These are phyloP conservation scores for Amphicarpaea edgeworthii DNA, from an alignment of 306 rosid species.

Conservation along the genomic window DNA sequence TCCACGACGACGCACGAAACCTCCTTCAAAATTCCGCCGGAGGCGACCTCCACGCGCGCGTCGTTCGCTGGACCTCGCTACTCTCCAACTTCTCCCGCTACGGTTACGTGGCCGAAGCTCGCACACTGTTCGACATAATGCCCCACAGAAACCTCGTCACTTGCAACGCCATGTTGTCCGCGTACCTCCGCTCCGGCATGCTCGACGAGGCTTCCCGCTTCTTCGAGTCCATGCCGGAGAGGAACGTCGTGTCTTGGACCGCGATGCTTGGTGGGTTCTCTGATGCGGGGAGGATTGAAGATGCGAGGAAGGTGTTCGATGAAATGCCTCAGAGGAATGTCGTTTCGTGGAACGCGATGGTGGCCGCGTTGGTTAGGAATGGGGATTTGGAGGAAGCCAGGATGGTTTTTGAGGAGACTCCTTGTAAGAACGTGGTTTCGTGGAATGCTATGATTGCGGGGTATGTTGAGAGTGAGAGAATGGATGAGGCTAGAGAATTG, in stretches of 20 bases:
- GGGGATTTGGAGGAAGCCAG: slow-evolving; percentile 71
- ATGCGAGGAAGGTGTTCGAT: slow-evolving; percentile 64
- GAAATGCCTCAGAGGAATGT: slow-evolving; percentile 78
- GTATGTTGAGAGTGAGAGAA: slow-evolving; percentile 57
- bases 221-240: slow-evolving; percentile 64
- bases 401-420: slow-evolving; percentile 54
- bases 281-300: slow-evolving; percentile 56
- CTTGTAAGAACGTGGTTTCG: slow-evolving; percentile 59
- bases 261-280: slow-evolving; percentile 64
- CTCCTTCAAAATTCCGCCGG: slow-evolving; percentile 50
- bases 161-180: slow-evolving; percentile 69
- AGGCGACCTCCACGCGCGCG: slow-evolving; percentile 46
- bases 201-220: slow-evolving; percentile 55
- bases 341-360: slow-evolving; percentile 75
- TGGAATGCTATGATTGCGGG: slow-evolving; percentile 77
- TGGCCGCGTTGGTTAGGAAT: slow-evolving; percentile 61
- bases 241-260: slow-evolving; percentile 86
- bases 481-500: slow-evolving; percentile 70
- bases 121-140: slow-evolving; percentile 65
- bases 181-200: slow-evolving; percentile 64
- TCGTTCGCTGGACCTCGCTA: slow-evolving; percentile 66
- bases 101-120: slow-evolving; percentile 61
- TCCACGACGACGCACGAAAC: slow-evolving; percentile 58
- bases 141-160: slow-evolving; percentile 68
- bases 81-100: slow-evolving; percentile 55